phyloP scores from a whole-genome alignment of 805 yeast genomes.

The Spathaspora gorwiae region DNA sequence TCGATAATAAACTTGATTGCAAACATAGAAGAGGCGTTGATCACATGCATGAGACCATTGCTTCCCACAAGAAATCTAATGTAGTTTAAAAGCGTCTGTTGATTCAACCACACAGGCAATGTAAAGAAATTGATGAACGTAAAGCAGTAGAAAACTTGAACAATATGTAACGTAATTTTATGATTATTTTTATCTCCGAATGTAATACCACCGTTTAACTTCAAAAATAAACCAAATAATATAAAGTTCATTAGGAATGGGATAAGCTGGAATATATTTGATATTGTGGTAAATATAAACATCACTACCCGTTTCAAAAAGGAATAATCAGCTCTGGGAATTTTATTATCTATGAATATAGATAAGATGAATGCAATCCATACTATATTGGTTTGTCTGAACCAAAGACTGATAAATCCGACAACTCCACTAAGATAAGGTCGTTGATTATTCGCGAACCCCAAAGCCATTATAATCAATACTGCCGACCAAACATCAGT shows the following conservation, averaged over 20 bases:
- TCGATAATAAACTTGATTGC: slow-evolving; percentile 46
- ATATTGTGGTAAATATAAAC: slow-evolving; percentile 12
- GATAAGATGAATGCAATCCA: slow-evolving; percentile 71
- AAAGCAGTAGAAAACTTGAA: slow-evolving; percentile 77
- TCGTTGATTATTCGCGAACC: slow-evolving; percentile 32
- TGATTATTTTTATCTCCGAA: slow-evolving; percentile 92
- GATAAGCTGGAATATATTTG: slow-evolving; percentile 20
- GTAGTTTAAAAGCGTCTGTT: slow-evolving; percentile 38
- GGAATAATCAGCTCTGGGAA: neutral
- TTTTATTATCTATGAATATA: slow-evolving; percentile 47
- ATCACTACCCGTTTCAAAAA: slow-evolving; percentile 7
- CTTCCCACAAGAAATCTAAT: slow-evolving; percentile 19
- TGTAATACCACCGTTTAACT: slow-evolving; percentile 76
- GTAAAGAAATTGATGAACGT: slow-evolving; percentile 62
- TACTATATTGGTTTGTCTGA: slow-evolving; percentile 87
- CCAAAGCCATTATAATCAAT: slow-evolving; percentile 53
- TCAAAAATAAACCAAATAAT: slow-evolving; percentile 53
- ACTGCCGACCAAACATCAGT: slow-evolving; percentile 93
- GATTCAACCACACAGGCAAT: slow-evolving; percentile 67
- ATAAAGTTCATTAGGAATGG: slow-evolving; percentile 54
- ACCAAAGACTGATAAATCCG: slow-evolving; percentile 60
- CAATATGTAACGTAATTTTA: slow-evolving; percentile 61
- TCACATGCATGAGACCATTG: slow-evolving; percentile 13
- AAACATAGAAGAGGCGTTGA: slow-evolving; percentile 12
- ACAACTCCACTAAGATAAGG: slow-evolving; percentile 42